Evolutionary conservation across 1,284 basidiomycete genomes (phyloP), one percentile per base, ranked within the genome.

Genomic region (Neolentinus lepideus): DNA sequence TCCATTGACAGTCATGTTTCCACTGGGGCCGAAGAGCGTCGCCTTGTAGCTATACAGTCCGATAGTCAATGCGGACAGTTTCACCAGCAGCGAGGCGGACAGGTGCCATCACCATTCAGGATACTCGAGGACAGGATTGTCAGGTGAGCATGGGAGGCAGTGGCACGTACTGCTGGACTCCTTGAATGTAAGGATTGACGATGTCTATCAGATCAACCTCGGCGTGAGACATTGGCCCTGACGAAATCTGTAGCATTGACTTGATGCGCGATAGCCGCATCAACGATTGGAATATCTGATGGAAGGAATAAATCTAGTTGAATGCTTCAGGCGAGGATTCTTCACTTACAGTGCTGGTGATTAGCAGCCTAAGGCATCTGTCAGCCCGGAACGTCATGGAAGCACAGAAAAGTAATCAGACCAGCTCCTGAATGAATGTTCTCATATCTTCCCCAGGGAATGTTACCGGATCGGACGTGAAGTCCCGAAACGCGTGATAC

Each of bases 1-100:
- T 3, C 87, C 87, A 56, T 89, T 82, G 56, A 89, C 74, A 3
- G 85, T 87, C 62, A 89, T 78, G 62, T 91, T 91, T 0, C 88
- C 88, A 55, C 83, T 87, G 0, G 80, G 77, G 3, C 88, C 87
- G 62, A 74, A 89, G 3, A 79, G 65, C 0, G 75, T 76, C 22
- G 78, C 65, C 60, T 88, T 76, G 63, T 90, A 90, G 58, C 83
- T 89, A 62, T 25, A 24, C 6, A 25, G 25, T 2, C 48, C 35
- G 26, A 29, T 19, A 27, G n/a, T 53, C 19, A 46, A 33, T n/a
- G 54, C 3, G 33, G 38, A 56, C 10, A 46, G 35, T 36, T n/a
- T n/a, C 38, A 21, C 3, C 38, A 31, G n/a, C 8, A 21, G 33
- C 2, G 21, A 2, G n/a, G 10, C 24, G 8, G 14, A 54, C 72